Conservation (phyloP, 2,329 filamentous ascomycete species). For the Cladosporium halotolerans region DNA sequence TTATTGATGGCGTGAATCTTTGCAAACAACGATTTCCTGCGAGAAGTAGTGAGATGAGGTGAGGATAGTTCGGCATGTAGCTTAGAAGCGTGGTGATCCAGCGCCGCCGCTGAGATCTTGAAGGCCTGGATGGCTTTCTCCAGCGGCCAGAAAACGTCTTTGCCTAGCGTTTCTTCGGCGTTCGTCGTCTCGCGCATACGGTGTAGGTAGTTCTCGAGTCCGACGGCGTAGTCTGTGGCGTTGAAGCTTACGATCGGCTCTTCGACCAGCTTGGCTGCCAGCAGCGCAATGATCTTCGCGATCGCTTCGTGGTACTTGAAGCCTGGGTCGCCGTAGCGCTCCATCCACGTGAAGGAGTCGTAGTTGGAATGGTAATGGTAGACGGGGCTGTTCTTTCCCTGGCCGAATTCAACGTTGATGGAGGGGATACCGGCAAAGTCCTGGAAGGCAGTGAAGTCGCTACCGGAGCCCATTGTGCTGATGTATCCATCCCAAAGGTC, state of each 20-base stretch:
- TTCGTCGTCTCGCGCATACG: conserved; percentile 9
- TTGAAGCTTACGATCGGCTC: conserved; percentile 43
- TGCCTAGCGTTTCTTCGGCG: conserved; percentile 13
- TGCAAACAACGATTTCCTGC: conserved; percentile 37
- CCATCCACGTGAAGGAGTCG: conserved; percentile 80
- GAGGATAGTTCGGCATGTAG: conserved; percentile 37
- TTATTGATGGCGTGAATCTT: conserved; percentile 60
- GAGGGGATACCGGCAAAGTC: conserved; percentile 47
- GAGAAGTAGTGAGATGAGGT: conserved; percentile 40
- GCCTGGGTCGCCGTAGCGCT: conserved; percentile 61
- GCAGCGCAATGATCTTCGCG: conserved; percentile 40
- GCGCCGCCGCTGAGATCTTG: not conserved
- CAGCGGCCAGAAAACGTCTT: conserved; percentile 34
- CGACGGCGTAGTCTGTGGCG: conserved; percentile 41
- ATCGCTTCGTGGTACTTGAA: conserved; percentile 53
- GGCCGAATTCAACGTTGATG: conserved; percentile 41
- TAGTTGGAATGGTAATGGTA: conserved; percentile 82
- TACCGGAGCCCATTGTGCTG: conserved; percentile 48
- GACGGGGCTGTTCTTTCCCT: conserved; percentile 39
- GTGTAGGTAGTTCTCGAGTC: conserved; percentile 36
- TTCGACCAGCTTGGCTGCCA: conserved; percentile 42
- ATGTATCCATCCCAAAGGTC: conserved; percentile 56
- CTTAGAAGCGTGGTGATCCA: not conserved
- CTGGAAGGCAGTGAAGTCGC: conserved; percentile 49
- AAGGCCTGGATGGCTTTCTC: conserved; percentile 35